Conservation (phyloP, 352 stramenopile species). For the Blastocystis hominis region DNA sequence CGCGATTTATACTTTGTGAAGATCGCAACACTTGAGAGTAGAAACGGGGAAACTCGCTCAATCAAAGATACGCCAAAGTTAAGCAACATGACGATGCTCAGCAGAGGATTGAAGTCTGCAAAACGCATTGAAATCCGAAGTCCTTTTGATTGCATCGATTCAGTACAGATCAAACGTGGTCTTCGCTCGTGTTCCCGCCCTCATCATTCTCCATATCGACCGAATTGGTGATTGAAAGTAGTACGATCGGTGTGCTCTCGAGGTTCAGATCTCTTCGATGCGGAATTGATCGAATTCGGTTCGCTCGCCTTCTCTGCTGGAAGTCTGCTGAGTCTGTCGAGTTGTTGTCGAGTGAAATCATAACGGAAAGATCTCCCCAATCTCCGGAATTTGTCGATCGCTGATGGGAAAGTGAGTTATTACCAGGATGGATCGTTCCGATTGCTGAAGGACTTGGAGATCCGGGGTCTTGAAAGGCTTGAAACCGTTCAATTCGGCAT, state of each 20-base stretch:
- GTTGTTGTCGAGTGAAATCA: neutral
- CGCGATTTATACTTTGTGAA: neutral
- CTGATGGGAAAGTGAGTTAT: neutral
- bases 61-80: neutral
- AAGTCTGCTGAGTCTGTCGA: neutral
- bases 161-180: neutral
- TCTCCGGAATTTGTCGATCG: neutral
- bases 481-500: neutral
- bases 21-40: neutral
- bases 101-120: neutral
- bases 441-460: neutral
- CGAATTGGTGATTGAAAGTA: neutral
- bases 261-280: neutral
- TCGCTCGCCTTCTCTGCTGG: neutral
- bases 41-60: neutral
- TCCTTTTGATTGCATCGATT: neutral
- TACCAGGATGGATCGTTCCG: neutral
- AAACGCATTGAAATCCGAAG: neutral
- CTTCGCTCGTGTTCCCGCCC: neutral
- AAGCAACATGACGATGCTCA: neutral
- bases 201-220: neutral
- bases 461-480: neutral
- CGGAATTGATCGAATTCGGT: neutral
- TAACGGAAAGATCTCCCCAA: neutral
- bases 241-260: neutral